These are phyloP conservation scores for Aspergillus sparsus DNA, from an alignment of 495 filamentous ascomycete genomes.

Conservation along the genomic window DNA sequence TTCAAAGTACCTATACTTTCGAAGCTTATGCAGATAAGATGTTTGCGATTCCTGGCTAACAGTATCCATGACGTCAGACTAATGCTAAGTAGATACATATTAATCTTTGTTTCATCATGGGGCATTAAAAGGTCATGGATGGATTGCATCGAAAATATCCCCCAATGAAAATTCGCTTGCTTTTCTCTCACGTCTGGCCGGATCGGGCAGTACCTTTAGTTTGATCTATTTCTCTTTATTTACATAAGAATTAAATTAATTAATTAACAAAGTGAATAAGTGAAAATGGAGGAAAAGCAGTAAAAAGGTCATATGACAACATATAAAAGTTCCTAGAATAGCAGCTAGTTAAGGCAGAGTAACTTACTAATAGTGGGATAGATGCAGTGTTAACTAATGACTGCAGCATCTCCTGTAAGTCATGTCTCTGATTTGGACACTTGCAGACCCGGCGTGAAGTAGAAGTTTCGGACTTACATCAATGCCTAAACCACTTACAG, in stretches of 20 bases:
- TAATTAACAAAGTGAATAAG: neutral
- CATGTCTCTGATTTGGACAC: constrained; percentile 4
- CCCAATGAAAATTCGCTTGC: too few relatives aligned
- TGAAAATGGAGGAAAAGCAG: neutral
- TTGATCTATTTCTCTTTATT: neutral
- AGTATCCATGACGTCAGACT: neutral
- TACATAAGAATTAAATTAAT: neutral
- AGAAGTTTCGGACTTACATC: neutral
- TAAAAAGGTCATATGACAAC: neutral
- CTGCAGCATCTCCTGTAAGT: constrained; percentile 1
- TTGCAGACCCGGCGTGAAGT: neutral
- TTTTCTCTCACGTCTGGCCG: too few relatives aligned
- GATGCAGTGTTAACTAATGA: neutral
- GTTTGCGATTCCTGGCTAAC: too few relatives aligned
- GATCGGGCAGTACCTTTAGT: too few relatives aligned
- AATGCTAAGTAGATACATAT: neutral
- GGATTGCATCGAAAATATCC: too few relatives aligned
- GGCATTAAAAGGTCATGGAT: too few relatives aligned
- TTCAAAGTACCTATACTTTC: neutral
- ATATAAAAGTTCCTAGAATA: neutral
- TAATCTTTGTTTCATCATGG: too few relatives aligned
- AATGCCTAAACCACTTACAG: constrained; percentile 3
- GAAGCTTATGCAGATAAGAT: neutral
- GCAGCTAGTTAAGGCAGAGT: neutral
- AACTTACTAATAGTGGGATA: neutral